Evolutionary conservation across 331 rosid genomes (phyloP).

Genomic region (Quercus phellos): DNA sequence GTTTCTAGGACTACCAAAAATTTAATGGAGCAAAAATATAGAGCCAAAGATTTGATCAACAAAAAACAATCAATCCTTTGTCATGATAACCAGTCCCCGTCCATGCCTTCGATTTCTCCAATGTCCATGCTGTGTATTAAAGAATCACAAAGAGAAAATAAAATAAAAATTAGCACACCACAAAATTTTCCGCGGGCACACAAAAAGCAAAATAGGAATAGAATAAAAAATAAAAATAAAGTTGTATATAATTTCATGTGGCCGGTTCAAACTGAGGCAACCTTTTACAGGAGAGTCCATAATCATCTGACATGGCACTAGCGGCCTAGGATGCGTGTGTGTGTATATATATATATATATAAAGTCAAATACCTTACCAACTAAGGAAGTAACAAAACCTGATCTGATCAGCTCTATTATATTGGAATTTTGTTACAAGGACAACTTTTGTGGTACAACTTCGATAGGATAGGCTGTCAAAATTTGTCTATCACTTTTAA

Average conservation of each 20-base stretch:
- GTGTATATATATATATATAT: not conserved
- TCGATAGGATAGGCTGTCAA: too few species aligned
- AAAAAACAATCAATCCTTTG: slow-evolving; percentile 43
- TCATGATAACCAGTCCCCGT: slow-evolving; percentile 82
- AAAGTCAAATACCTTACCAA: not conserved
- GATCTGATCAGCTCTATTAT: too few species aligned
- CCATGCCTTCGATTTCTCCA: slow-evolving; percentile 85
- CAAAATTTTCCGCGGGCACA: not conserved
- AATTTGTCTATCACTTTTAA: too few species aligned
- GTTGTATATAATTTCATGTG: not conserved
- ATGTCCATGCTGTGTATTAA: slow-evolving; percentile 66
- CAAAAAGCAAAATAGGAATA: not conserved
- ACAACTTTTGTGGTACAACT: too few species aligned
- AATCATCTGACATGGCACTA: slow-evolving; percentile 4
- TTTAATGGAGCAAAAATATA: slow-evolving; percentile 13
- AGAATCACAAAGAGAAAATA: not conserved
- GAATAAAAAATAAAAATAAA: not conserved
- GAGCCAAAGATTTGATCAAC: slow-evolving; percentile 39
- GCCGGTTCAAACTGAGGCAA: slow-evolving; percentile 22
- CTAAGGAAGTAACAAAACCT: too few species aligned
- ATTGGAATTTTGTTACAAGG: too few species aligned
- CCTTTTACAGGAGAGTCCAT: not conserved
- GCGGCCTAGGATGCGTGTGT: not conserved
- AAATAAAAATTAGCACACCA: slow-evolving; percentile 15
- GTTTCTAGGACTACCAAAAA: slow-evolving; percentile 8